Evolutionary conservation across 352 stramenopile species (phyloP), one percentile per base, ranked within the genome.

Genomic region (Globisporangium yorkense): DNA sequence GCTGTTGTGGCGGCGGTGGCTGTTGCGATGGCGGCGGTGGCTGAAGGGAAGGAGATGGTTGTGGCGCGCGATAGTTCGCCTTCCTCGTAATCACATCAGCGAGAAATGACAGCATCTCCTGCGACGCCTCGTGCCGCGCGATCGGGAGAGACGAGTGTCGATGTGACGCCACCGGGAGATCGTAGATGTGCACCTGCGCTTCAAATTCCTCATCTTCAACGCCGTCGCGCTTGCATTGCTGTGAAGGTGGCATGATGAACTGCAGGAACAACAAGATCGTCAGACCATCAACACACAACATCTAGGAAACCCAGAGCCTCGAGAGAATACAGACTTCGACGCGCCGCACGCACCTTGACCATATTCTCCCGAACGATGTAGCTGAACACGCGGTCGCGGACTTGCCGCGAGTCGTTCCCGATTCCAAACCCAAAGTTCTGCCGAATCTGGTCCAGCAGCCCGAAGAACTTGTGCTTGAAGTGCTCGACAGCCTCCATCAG

Each of bases 41-140:
- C 16, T 48, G 13, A 6, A 2, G n/a, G 9, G 29, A 16, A 18
- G 1, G 16, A 10, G 47, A 12, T 27, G 16, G 24, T 3, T 12
- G 47, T 7, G 47, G 24, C n/a, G 15, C 16, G 15, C 10, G 16
- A 13, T 27, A 40, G 20, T 20, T 61, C 18, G 41, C 63, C 13
- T 71, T 68, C 37, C 76, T 63, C 16, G 65, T 41, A 16, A 75
- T 56, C 43, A 85, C 43, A 39, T 70, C 48, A 10, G 73, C 72
- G 37, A 83, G 49, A 43, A 87, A 81, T 9, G 55, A 53, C 63
- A 87, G 70, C 3, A 83, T 59, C 18, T 57, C 62, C 31, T 87
- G 62, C 13, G 66, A 67, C n/a, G 65, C 65, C 31, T 83, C 74
- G 13, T 67, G 64, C 59, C 71, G 72, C 4, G 64, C 75, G 20